Conservation (phyloP, 805 yeast species). For the Pichia membranifaciens region DNA sequence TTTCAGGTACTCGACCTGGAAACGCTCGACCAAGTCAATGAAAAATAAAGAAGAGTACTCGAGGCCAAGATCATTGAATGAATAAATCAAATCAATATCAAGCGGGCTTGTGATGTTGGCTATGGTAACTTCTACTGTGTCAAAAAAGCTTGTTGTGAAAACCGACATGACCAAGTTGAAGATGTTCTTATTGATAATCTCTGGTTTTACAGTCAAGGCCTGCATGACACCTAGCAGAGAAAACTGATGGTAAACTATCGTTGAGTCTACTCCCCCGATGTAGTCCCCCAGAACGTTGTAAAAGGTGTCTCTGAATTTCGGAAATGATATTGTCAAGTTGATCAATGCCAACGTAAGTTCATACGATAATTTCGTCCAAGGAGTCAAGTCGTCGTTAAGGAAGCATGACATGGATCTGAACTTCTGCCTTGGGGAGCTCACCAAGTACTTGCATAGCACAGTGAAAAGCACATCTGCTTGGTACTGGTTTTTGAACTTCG, state of each 20-base stretch:
- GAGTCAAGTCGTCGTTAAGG: constrained; percentile 28
- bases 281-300: constrained; percentile 10
- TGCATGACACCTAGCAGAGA: constrained; percentile 29
- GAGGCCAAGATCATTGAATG: constrained; percentile 29
- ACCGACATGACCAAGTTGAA: constrained; percentile 20
- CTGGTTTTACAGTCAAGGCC: constrained; percentile 24
- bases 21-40: constrained; percentile 22
- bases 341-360: constrained; percentile 31
- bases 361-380: constrained; percentile 37
- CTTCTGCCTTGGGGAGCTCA: constrained; percentile 39
- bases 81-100: constrained; percentile 22
- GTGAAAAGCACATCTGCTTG: constrained; percentile 41
- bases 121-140: constrained; percentile 19
- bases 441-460: constrained; percentile 41
- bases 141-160: constrained; percentile 26
- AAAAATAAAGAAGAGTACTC: constrained; percentile 29
- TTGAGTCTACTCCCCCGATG: constrained; percentile 5
- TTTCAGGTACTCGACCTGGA: constrained; percentile 23
- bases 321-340: constrained; percentile 21
- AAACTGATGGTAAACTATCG: constrained; percentile 16
- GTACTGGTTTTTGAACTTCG: constrained; percentile 27
- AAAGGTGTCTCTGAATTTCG: constrained; percentile 14
- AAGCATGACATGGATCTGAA: constrained; percentile 32
- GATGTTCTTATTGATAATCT: constrained; percentile 18
- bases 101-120: constrained; percentile 14